Percentiles rank a stretch among this genome's conserved stretches.
These are phyloP conservation scores for Orbilia blumenaviensis DNA, from an alignment of 2,329 filamentous ascomycete genomes.

Conservation along the genomic window DNA sequence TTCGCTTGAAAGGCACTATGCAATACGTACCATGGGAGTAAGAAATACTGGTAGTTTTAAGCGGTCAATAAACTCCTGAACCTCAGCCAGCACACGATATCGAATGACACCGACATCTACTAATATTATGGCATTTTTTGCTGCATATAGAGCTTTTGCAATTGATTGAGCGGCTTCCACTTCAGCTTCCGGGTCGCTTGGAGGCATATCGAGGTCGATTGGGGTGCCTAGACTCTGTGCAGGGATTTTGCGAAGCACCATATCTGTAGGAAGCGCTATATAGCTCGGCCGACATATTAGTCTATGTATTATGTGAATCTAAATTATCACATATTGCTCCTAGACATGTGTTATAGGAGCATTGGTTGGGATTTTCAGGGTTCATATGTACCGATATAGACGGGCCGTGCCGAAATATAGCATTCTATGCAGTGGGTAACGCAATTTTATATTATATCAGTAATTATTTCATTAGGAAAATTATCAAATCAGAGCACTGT, in stretches of 20 bases:
- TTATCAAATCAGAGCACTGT: background rate
- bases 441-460: background rate
- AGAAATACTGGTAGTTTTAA: conserved; percentile 82
- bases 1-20: too few relatives aligned
- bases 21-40: conserved; percentile 76
- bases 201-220: conserved; percentile 72
- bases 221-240: conserved; percentile 75
- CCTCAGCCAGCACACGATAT: conserved; percentile 76
- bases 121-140: conserved; percentile 78
- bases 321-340: background rate
- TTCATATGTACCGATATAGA: conserved; percentile 70
- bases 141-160: conserved; percentile 72
- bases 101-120: conserved; percentile 85
- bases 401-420: conserved; percentile 76
- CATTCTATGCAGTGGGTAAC: too few relatives aligned
- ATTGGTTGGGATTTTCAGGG: background rate
- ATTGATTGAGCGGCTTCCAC: conserved; percentile 83
- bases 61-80: conserved; percentile 76
- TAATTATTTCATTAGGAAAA: background rate
- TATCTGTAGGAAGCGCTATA: conserved; percentile 77
- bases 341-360: background rate
- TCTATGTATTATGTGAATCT: too few relatives aligned
- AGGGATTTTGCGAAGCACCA: conserved; percentile 79
- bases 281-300: background rate
- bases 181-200: conserved; percentile 76